A percentile compares a stretch with the other conserved stretches of the same genome.
phyloP scores from a whole-genome alignment of 208 protist genomes.

The Trypanosoma theileri region DNA sequence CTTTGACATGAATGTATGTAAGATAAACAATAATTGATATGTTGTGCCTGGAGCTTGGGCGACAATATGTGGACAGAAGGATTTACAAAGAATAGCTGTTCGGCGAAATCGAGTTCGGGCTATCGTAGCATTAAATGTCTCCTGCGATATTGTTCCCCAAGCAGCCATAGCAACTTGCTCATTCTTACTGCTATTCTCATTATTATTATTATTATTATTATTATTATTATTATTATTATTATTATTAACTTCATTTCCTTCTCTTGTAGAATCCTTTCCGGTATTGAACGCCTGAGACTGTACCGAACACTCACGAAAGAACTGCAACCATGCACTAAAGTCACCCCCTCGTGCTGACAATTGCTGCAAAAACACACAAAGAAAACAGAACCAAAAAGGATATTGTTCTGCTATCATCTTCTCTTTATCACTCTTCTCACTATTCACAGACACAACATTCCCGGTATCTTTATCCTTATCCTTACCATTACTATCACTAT shows the following conservation, averaged over 20 bases:
- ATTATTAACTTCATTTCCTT: not conserved
- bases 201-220: not conserved
- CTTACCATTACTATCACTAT: not conserved
- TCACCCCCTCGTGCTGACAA: slow-evolving; percentile 54
- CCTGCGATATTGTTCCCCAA: slow-evolving; percentile 37
- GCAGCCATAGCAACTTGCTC: slow-evolving; percentile 18
- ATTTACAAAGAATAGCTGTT: slow-evolving; percentile 66
- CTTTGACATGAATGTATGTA: slow-evolving; percentile 29
- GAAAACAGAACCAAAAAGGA: slow-evolving; percentile 59
- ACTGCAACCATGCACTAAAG: slow-evolving; percentile 39
- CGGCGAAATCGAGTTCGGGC: slow-evolving; percentile 62
- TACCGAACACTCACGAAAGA: slow-evolving; percentile 37
- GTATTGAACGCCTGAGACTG: not conserved
- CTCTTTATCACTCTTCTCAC: not conserved
- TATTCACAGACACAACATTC: not conserved
- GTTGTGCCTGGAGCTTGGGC: slow-evolving; percentile 58
- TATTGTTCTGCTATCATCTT: not conserved
- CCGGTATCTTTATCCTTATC: not conserved
- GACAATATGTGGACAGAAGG: slow-evolving; percentile 55
- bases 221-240: not conserved
- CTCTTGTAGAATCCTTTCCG: not conserved
- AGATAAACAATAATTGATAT: slow-evolving; percentile 25
- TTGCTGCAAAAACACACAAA: slow-evolving; percentile 75
- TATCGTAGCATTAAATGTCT: slow-evolving; percentile 53
- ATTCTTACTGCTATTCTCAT: not conserved